phyloP scores from a whole-genome alignment of 78 protist genomes.

The Polysphondylium violaceum region DNA sequence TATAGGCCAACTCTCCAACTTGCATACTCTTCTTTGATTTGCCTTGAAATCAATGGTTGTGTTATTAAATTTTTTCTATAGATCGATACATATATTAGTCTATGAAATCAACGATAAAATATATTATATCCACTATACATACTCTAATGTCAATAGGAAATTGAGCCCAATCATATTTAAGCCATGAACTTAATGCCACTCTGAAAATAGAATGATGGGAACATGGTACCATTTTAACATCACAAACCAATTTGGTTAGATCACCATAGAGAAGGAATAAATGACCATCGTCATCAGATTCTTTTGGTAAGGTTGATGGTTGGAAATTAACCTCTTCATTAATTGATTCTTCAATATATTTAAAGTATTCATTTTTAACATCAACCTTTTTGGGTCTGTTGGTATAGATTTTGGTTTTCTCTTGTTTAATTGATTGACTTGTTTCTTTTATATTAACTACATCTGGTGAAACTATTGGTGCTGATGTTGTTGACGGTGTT shows the following conservation, averaged over 20 bases:
- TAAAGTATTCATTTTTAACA: background rate
- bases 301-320: constrained; percentile 18
- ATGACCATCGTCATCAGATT: constrained; percentile 60
- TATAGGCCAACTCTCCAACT: constrained; percentile 52
- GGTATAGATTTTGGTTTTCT: background rate
- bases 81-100: background rate
- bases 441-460: no score
- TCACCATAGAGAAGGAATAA: constrained; percentile 69
- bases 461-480: no score
- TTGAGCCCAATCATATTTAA: constrained; percentile 28
- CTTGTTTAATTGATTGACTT: no score
- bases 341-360: background rate
- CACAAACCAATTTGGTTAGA: constrained; percentile 49
- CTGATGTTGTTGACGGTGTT: no score
- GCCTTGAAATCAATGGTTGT: background rate
- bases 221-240: constrained; percentile 72
- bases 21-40: constrained; percentile 31
- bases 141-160: constrained; percentile 15
- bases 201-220: background rate
- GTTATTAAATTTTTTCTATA: background rate
- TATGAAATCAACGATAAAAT: no score
- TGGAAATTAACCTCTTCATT: background rate
- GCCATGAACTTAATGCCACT: constrained; percentile 4
- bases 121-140: background rate
- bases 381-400: no score